phyloP scores from a whole-genome alignment of 768 basidiomycete genomes.

The Tricholoma sp. region DNA sequence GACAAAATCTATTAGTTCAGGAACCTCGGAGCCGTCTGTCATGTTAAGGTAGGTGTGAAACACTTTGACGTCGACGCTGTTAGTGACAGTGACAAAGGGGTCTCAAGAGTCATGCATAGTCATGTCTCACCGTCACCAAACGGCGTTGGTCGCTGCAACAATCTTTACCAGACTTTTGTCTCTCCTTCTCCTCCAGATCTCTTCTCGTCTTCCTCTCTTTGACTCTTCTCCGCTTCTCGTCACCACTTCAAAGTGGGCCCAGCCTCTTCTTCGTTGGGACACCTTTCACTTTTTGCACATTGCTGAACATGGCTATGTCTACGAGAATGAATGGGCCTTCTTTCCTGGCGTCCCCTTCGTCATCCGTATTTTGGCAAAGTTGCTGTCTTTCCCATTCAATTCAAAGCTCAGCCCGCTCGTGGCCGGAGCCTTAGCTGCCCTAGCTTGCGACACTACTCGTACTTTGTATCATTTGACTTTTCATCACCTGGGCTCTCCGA shows the following conservation, averaged over 20 bases:
- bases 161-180: conserved; percentile 17
- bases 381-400: conserved; percentile 16
- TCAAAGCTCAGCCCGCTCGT: conserved; percentile 27
- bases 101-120: neutral
- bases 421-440: conserved; percentile 30
- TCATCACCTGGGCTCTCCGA: conserved; percentile 47
- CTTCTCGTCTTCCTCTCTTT: conserved; percentile 28
- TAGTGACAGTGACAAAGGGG: no score
- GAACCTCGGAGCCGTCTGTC: neutral
- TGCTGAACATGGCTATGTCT: conserved; percentile 48
- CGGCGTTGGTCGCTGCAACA: conserved; percentile 10
- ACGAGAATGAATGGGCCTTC: conserved; percentile 89
- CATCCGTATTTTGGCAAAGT: conserved; percentile 29
- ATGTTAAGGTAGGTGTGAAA: neutral
- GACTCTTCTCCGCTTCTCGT: conserved; percentile 33
- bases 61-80: neutral
- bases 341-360: conserved; percentile 62
- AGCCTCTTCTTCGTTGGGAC: conserved; percentile 76
- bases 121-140: neutral
- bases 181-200: conserved; percentile 22
- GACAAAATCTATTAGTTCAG: conserved; percentile 38
- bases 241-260: conserved; percentile 6
- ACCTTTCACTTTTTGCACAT: conserved; percentile 73
- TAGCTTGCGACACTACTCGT: conserved; percentile 37
- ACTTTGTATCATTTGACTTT: conserved; percentile 28